Evolutionary conservation across 805 yeast genomes (phyloP).

Genomic region (Hanseniaspora clermontiae): DNA sequence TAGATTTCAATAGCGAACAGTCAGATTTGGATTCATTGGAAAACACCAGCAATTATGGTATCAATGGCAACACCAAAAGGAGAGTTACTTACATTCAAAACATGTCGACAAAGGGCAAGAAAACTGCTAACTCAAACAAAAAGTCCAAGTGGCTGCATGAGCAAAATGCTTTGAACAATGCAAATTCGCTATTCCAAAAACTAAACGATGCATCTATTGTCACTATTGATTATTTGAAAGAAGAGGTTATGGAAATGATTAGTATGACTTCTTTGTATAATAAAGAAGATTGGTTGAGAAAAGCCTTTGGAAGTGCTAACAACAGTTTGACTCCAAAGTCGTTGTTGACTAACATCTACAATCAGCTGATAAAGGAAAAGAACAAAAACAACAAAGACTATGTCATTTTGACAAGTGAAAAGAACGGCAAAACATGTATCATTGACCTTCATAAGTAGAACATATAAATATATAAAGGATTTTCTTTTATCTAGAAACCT

Average conservation of each 20-base stretch:
- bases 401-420: conserved; percentile 69
- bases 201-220: conserved; percentile 60
- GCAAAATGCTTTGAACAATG: conserved; percentile 54
- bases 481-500: background rate
- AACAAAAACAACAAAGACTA: conserved; percentile 50
- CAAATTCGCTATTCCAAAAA: conserved; percentile 40
- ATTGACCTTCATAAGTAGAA: conserved; percentile 48
- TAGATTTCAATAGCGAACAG: conserved; percentile 14
- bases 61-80: conserved; percentile 30
- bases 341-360: conserved; percentile 62
- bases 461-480: background rate
- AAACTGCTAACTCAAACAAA: conserved; percentile 40
- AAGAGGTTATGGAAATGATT: conserved; percentile 76
- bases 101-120: conserved; percentile 68
- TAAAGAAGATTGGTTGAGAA: conserved; percentile 65
- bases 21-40: conserved; percentile 20
- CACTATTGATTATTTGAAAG: conserved; percentile 61
- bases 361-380: conserved; percentile 60
- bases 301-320: conserved; percentile 65
- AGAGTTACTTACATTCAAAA: conserved; percentile 59
- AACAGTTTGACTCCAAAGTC: conserved; percentile 61
- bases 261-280: conserved; percentile 60
- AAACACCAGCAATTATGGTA: conserved; percentile 18
- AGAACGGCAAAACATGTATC: conserved; percentile 56
- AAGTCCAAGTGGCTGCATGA: conserved; percentile 68